Base-by-base conservation (phyloP, 148 eudicot species). In the Spergularia bocconei region DNA sequence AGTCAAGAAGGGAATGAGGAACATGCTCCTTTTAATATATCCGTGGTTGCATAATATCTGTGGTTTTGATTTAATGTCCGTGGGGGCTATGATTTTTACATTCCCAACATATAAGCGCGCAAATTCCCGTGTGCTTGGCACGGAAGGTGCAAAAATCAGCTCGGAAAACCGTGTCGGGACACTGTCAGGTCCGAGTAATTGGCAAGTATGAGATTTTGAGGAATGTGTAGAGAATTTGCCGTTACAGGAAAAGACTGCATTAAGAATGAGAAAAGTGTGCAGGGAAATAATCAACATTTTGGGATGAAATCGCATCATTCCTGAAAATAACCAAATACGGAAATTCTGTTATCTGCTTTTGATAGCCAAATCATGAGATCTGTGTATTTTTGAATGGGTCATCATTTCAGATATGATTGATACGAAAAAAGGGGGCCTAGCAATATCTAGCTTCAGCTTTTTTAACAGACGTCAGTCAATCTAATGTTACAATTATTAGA, bases 21-120 rank as follows among this genome's bases (percentile, higher is more conserved):
- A 80, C 77, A 72, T 72, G 69, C 80, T 47, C 57, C 83, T 69
- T 50, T 80, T 76, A 80, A 69, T 63, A 75, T 48, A 71, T 58
- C 4, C 54, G 6, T 69, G 21, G 20, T 20, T 66, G 73, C 29
- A 0, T 8, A 20, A 59, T 59, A 20, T 20, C 63, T 58, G 62
- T 59, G 13, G 33, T 59, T 4, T 2, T 20, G 8, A 19, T 23
- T 10, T 59, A 21, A 25, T 58, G 33, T 25, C 63, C 0, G 23
- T 6, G 11, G 3, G 48, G 48, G 48, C 48, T 6, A 44, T 44
- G 48, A 44, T 6, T 44, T 44, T 44, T 44, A 44, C 48, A 44
- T 10, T 9, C 48, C 36, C 36, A 29, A 9, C 48, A 44, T 41
- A 41, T 8, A 8, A 41, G 47, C 7, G 47, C 9, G 6, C 9